phyloP scores from a whole-genome alignment of 805 yeast species.

The Ogataea degrootiae region DNA sequence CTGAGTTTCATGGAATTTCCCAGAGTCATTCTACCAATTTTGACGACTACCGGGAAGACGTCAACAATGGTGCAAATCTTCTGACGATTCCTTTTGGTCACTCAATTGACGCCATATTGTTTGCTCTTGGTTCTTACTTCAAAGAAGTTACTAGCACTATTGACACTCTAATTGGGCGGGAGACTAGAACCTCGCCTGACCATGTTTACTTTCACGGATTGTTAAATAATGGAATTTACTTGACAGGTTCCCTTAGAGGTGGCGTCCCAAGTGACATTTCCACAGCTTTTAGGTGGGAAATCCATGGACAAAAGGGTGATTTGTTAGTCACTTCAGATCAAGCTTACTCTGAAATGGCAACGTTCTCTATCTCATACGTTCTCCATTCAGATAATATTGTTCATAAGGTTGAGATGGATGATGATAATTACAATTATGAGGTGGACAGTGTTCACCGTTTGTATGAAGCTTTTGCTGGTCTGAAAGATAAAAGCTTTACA shows the following conservation, averaged over 20 bases:
- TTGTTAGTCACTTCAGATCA: background rate
- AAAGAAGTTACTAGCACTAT: background rate
- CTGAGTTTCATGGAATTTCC: background rate
- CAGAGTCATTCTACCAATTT: background rate
- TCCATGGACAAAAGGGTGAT: background rate
- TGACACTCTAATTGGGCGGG: background rate
- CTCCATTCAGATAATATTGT: background rate
- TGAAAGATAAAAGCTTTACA: background rate
- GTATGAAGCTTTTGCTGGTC: background rate
- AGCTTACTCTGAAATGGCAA: background rate
- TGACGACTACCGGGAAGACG: background rate
- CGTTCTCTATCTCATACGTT: background rate
- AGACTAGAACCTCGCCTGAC: background rate
- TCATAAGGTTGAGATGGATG: background rate
- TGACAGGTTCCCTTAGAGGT: background rate
- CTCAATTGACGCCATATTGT: constrained; percentile 2
- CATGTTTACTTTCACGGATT: background rate
- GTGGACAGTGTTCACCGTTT: background rate
- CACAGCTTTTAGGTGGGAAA: background rate
- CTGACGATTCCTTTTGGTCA: constrained; percentile 5
- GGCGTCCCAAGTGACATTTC: background rate
- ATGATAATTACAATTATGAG: background rate
- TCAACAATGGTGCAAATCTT: constrained; percentile 4
- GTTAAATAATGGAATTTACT: background rate
- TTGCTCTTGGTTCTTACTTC: background rate